Percentiles rank a stretch among this genome's conserved stretches.
Conservation (phyloP, 805 yeast genomes). For the Myxozyma lipomycoides region DNA sequence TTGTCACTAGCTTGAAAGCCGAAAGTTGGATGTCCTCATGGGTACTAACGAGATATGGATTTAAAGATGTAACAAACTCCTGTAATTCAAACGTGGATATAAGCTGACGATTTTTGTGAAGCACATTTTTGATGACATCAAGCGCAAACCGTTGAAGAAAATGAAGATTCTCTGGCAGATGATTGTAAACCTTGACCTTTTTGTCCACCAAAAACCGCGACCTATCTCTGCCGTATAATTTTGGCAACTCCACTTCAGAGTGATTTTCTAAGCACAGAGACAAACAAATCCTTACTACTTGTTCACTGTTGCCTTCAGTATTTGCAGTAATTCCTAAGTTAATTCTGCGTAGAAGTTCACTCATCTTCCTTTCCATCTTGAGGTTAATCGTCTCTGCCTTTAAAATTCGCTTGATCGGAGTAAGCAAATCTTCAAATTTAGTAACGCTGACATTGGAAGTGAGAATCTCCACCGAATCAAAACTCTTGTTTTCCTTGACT, state of each 20-base stretch:
- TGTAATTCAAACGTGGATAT: constrained; percentile 56
- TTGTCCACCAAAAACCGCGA: constrained; percentile 34
- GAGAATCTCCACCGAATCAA: constrained; percentile 77
- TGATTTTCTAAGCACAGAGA: constrained; percentile 46
- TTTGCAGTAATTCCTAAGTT: constrained; percentile 77
- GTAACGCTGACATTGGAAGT: constrained; percentile 59
- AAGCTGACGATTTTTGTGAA: constrained; percentile 59
- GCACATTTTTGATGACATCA: constrained; percentile 68
- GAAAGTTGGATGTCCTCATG: constrained; percentile 76
- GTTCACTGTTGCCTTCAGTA: constrained; percentile 51
- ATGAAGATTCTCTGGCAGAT: constrained; percentile 50
- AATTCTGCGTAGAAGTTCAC: constrained; percentile 71
- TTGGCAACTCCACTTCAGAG: constrained; percentile 36
- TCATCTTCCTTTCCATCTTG: constrained; percentile 68
- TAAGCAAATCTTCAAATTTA: constrained; percentile 53
- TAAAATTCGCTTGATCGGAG: constrained; percentile 62
- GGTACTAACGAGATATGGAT: constrained; percentile 54
- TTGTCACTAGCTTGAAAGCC: constrained; percentile 41
- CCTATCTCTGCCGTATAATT: constrained; percentile 25
- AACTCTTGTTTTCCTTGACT: constrained; percentile 83
- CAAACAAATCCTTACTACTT: constrained; percentile 65
- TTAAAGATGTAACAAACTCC: constrained; percentile 73
- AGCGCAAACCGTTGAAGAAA: constrained; percentile 71
- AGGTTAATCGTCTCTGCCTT: constrained; percentile 60
- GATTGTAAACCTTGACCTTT: constrained; percentile 54